Evolutionary conservation across 2,329 filamentous ascomycete genomes (phyloP).

Genomic region (Colletotrichum horii): DNA sequence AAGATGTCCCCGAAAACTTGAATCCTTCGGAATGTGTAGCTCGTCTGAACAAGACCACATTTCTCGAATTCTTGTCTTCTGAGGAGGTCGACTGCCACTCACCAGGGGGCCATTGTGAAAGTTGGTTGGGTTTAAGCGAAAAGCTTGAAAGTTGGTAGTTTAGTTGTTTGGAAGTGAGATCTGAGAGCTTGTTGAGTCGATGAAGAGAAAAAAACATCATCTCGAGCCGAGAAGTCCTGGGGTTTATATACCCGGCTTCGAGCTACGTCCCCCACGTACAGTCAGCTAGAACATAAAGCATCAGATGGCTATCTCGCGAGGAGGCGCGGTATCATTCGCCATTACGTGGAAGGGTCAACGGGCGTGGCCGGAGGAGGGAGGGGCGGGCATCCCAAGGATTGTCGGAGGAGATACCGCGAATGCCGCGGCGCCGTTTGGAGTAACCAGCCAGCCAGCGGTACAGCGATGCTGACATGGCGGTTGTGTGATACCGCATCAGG

Average conservation of each 20-base stretch:
- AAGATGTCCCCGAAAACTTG: background rate
- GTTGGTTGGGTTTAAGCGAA: slow-evolving; percentile 9
- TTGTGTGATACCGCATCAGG: slow-evolving; percentile 17
- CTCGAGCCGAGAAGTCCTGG: background rate
- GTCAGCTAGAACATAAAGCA: background rate
- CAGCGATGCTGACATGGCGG: slow-evolving; percentile 6
- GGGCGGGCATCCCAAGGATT: background rate
- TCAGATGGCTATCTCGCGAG: slow-evolving; percentile 9
- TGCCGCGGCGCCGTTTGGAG: background rate
- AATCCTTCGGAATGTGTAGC: background rate
- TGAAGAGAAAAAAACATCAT: background rate
- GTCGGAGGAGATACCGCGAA: slow-evolving; percentile 4
- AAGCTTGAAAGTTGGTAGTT: slow-evolving; percentile 3
- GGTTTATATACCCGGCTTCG: slow-evolving; percentile 11
- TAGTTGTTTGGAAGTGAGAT: background rate
- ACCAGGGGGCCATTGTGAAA: slow-evolving; percentile 23
- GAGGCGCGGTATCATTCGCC: slow-evolving; percentile 6
- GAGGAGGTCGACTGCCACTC: background rate
- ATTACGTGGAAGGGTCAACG: background rate
- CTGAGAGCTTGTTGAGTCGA: slow-evolving; percentile 9
- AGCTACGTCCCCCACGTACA: background rate
- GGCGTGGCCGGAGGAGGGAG: background rate
- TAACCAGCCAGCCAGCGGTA: background rate
- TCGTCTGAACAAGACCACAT: background rate
- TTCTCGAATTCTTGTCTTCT: background rate